Conservation (phyloP, 768 basidiomycete genomes). For the Leccinum broughii region DNA sequence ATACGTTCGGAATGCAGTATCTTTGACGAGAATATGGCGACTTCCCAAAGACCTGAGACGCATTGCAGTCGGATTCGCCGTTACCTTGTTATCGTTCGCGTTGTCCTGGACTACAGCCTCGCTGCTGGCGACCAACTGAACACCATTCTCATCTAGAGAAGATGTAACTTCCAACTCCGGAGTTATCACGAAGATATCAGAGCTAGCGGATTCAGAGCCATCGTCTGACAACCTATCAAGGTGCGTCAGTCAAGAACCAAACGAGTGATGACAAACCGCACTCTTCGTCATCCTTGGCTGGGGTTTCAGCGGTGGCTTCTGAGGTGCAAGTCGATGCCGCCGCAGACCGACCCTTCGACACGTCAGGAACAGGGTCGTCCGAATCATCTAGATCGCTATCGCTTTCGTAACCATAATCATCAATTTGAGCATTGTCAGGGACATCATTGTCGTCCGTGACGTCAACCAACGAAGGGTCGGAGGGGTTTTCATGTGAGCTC, state of each 20-base stretch:
- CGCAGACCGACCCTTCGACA: not conserved
- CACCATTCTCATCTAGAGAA: too few relatives aligned
- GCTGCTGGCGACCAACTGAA: too few relatives aligned
- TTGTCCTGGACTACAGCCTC: too few relatives aligned
- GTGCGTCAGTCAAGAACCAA: not conserved
- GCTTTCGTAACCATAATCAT: not conserved
- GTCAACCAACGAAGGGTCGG: not conserved
- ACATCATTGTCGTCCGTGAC: not conserved
- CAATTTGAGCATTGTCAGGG: not conserved
- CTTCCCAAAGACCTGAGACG: too few relatives aligned
- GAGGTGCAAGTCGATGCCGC: not conserved
- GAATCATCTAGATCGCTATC: not conserved
- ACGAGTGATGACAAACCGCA: not conserved
- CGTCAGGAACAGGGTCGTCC: not conserved
- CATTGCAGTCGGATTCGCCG: too few relatives aligned
- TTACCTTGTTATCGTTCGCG: too few relatives aligned
- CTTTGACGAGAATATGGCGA: too few relatives aligned
- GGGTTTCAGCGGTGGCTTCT: not conserved
- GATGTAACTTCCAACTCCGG: too few relatives aligned
- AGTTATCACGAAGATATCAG: too few relatives aligned
- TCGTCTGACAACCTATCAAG: too few relatives aligned
- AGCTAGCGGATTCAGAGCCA: too few relatives aligned
- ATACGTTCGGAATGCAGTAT: too few relatives aligned
- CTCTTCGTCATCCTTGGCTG: not conserved
- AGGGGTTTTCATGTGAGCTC: not conserved